These are phyloP conservation scores for Chrysoporthe deuterocubensis DNA, from an alignment of 2,329 filamentous ascomycete species.

Conservation along the genomic window DNA sequence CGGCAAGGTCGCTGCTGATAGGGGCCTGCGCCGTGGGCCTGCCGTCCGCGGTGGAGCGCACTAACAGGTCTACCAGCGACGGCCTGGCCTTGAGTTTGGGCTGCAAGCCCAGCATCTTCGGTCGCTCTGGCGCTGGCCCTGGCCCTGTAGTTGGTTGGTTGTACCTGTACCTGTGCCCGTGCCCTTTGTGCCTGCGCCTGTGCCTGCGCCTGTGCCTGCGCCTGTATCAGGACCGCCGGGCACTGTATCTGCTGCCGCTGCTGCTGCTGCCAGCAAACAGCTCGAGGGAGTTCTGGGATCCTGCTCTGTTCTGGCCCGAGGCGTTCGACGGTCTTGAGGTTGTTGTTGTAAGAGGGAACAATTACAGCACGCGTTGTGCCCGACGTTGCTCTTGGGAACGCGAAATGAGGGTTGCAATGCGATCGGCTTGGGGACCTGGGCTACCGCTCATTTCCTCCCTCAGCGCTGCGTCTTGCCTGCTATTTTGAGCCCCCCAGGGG, in stretches of 20 bases:
- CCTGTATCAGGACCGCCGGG: too few species aligned
- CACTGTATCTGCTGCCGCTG: neutral
- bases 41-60: slow-evolving; percentile 40
- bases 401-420: slow-evolving; percentile 8
- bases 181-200: neutral
- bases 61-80: slow-evolving; percentile 56
- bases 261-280: neutral
- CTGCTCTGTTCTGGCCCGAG: neutral
- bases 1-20: slow-evolving; percentile 19
- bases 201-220: neutral
- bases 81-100: slow-evolving; percentile 56
- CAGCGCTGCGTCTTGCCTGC: neutral
- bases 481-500: slow-evolving; percentile 10
- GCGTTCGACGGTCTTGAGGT: neutral
- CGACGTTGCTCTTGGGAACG: neutral
- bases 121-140: neutral
- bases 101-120: slow-evolving; percentile 52
- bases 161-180: neutral
- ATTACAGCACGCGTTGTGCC: too few species aligned
- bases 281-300: neutral
- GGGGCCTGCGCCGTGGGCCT: slow-evolving; percentile 17
- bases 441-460: slow-evolving; percentile 7
- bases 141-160: too few species aligned
- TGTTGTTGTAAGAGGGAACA: neutral
- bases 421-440: neutral